Conservation (phyloP, 345 rosid genomes). For the Brassica nigra region DNA sequence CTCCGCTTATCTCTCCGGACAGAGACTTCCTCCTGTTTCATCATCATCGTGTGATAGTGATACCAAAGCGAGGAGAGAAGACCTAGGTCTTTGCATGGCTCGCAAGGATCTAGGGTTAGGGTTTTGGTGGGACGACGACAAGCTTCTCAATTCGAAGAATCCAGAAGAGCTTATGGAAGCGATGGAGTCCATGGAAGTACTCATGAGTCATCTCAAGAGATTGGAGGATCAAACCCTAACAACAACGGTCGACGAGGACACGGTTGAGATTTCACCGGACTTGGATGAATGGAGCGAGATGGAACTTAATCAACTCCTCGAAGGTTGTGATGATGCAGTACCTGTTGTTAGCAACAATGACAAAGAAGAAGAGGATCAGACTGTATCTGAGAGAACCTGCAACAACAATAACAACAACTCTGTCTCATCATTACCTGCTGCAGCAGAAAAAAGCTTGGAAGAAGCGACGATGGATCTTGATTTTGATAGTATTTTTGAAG, state of each 20-base stretch:
- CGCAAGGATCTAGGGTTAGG: slow-evolving; percentile 18
- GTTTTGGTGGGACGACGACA: background rate
- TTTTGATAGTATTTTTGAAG: background rate
- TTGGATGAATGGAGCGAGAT: background rate
- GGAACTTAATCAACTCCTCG: background rate
- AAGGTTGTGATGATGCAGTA: background rate
- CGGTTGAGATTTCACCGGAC: background rate
- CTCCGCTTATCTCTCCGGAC: background rate
- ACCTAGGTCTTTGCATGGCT: background rate
- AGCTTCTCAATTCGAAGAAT: background rate
- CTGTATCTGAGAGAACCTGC: background rate
- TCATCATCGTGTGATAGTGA: background rate
- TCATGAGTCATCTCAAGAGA: background rate
- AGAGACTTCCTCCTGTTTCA: background rate
- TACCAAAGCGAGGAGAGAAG: background rate
- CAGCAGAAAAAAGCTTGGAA: background rate
- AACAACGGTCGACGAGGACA: background rate
- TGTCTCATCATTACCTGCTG: background rate
- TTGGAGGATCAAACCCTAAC: background rate
- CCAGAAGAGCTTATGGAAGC: background rate
- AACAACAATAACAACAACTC: background rate
- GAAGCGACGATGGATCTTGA: background rate
- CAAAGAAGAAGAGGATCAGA: background rate
- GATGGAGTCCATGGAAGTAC: background rate
- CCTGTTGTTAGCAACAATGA: background rate